Base-by-base conservation (phyloP, 2,329 filamentous ascomycete genomes). In the Sclerotiophoma versabilis region DNA sequence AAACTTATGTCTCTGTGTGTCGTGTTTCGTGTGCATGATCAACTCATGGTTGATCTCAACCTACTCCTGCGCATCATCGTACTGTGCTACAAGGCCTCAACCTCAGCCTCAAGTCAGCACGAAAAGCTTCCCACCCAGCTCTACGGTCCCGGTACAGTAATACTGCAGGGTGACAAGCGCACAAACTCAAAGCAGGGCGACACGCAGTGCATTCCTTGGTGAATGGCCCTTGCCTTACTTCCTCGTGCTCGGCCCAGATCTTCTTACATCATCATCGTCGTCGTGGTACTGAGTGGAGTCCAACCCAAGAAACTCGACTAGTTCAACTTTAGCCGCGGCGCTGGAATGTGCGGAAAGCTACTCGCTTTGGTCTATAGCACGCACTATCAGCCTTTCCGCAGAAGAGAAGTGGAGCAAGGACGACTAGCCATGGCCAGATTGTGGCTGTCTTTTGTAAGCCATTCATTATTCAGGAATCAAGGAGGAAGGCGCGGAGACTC, bases 161-260 rank as follows among this genome's bases (percentile, higher is more conserved):
- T 32, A 47, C 37, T 48, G 50, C 50, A 54, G 50, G 50, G 36
- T 34, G 38, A 42, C 47, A 30, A 26, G 37, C 36, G 46, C 36
- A 41, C 37, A 34, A 33, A 22, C 33, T 22, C 33, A 22, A 27
- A 19, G 26, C 34, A 41, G 41, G 15, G 49, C 17, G 20, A 33
- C 8, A 26, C 25, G 7, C 32, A 25, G 15, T 36, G 36, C 49
- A 34, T 41, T 46, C 41, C 41, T 27, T 8, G 32, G 23, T 26
- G 20, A 26, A 11, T 29, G 15, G 34, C 42, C 49, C 42, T 42
- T 53, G 36, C 43, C 15, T 43, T 23, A 22, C 20, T 37, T 30
- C 49, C 49, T 39, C 45, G 23, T 32, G 26, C 34, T 30, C 25
- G 20, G 14, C 30, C 30, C 33, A 14, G 25, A 30, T 22, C 20